Conservation (phyloP, 2,329 filamentous ascomycete species). For the Penicillium hordei region DNA sequence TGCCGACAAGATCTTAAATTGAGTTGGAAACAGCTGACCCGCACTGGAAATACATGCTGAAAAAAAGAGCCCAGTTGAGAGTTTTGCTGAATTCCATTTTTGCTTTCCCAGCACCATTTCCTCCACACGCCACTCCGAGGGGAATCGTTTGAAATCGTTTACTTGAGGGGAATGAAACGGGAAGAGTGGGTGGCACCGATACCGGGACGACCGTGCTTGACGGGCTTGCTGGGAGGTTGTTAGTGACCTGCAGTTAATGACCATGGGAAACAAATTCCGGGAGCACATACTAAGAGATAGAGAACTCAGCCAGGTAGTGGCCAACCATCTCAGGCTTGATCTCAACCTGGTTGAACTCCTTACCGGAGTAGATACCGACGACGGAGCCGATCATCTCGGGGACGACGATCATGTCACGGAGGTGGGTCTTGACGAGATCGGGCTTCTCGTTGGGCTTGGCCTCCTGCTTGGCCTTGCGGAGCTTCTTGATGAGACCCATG, state of each 20-base stretch:
- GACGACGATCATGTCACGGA: constrained; percentile 99
- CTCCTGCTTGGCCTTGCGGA: constrained; percentile 99
- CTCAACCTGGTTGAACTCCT: constrained; percentile 99
- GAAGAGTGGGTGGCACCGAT: constrained; percentile 99
- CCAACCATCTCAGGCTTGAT: constrained; percentile 99
- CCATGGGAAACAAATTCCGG: background rate
- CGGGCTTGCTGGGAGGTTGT: constrained; percentile 76
- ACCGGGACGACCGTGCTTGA: constrained; percentile 99
- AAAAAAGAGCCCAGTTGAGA: constrained; percentile 37
- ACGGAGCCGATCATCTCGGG: constrained; percentile 99
- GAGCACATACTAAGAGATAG: constrained; percentile 92
- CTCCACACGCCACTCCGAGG: constrained; percentile 40
- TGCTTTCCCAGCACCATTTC: constrained; percentile 38
- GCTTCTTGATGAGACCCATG: constrained; percentile 99
- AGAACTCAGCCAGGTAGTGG: constrained; percentile 99
- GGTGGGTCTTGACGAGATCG: constrained; percentile 97
- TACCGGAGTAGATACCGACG: constrained; percentile 98
- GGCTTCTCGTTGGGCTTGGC: constrained; percentile 99
- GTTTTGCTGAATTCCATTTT: constrained; percentile 32
- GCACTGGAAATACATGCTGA: constrained; percentile 42
- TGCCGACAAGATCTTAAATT: constrained; percentile 44
- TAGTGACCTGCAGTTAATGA: constrained; percentile 41
- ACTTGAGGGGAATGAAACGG: constrained; percentile 99
- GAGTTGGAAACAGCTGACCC: constrained; percentile 42
- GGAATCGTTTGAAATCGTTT: constrained; percentile 53